Conservation (phyloP, 352 stramenopile genomes). For the Aphanomyces euteiches region DNA sequence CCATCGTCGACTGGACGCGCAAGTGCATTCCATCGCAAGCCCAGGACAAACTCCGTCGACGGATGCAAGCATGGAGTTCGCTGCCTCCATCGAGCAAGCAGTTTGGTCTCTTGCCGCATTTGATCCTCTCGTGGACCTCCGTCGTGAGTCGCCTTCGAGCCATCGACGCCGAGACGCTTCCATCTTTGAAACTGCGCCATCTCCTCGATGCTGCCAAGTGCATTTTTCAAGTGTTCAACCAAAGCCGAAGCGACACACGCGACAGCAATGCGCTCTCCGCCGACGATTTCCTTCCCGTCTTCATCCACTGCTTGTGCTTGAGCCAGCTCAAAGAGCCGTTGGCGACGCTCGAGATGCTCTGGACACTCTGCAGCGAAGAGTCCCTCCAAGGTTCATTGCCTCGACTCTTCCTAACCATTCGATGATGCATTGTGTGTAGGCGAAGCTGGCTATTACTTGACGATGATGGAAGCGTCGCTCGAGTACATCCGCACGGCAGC, state of each 20-base stretch:
- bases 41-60: conserved; percentile 20
- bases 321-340: conserved; percentile 34
- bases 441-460: conserved; percentile 46
- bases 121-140: background rate
- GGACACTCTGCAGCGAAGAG: conserved; percentile 36
- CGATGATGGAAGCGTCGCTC: conserved; percentile 44
- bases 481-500: conserved; percentile 37
- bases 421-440: conserved; percentile 17
- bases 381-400: conserved; percentile 31
- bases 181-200: conserved; percentile 36
- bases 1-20: conserved; percentile 32
- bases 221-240: conserved; percentile 35
- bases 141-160: conserved; percentile 31
- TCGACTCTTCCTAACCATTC: background rate
- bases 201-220: conserved; percentile 38
- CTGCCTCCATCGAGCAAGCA: conserved; percentile 30
- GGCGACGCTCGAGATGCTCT: conserved; percentile 34
- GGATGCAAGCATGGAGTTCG: conserved; percentile 30
- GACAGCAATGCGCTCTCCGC: conserved; percentile 30
- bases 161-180: conserved; percentile 32
- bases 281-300: conserved; percentile 42
- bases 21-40: background rate
- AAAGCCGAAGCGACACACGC: background rate
- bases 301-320: conserved; percentile 42
- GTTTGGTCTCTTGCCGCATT: conserved; percentile 23